A percentile compares a stretch with the other conserved stretches of the same genome.
These are phyloP conservation scores for Cordyceps javanica DNA, from an alignment of 2,329 filamentous ascomycete genomes.

Conservation along the genomic window DNA sequence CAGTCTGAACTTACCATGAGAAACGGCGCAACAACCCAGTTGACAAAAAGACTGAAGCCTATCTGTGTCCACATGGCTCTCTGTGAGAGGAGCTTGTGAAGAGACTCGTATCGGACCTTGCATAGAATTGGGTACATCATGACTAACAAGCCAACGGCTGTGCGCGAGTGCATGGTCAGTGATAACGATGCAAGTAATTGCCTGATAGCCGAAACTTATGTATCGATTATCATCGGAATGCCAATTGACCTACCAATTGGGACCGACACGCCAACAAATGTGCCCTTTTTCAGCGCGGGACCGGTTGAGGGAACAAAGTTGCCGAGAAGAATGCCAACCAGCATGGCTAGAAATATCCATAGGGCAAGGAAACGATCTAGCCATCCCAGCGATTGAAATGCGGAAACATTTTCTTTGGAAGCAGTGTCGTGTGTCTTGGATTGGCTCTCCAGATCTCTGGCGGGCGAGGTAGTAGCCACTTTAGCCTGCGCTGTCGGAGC, in stretches of 20 bases:
- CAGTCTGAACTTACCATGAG: conserved; percentile 52
- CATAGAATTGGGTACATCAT: conserved; percentile 86
- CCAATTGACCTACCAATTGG: conserved; percentile 49
- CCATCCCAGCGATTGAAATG: conserved; percentile 43
- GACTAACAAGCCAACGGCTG: conserved; percentile 64
- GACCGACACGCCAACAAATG: conserved; percentile 56
- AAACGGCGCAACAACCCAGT: conserved; percentile 70
- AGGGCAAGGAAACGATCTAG: conserved; percentile 53
- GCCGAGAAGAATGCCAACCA: conserved; percentile 61
- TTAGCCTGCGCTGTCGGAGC: no score
- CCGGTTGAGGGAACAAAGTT: conserved; percentile 59
- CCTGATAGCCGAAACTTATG: no score
- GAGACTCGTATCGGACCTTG: conserved; percentile 66
- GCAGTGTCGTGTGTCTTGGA: no score
- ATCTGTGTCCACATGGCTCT: conserved; percentile 64
- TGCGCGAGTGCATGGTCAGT: neutral
- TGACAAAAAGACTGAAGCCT: conserved; percentile 60
- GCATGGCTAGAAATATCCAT: conserved; percentile 70
- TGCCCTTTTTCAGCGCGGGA: conserved; percentile 54
- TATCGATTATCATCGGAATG: no score
- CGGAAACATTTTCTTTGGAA: conserved; percentile 28
- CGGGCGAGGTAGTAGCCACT: no score
- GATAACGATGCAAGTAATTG: neutral
- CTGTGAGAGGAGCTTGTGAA: conserved; percentile 56
- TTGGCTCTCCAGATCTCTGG: no score